Evolutionary conservation across 2,329 filamentous ascomycete species (phyloP).

Genomic region (Westerdykella aurantiaca): DNA sequence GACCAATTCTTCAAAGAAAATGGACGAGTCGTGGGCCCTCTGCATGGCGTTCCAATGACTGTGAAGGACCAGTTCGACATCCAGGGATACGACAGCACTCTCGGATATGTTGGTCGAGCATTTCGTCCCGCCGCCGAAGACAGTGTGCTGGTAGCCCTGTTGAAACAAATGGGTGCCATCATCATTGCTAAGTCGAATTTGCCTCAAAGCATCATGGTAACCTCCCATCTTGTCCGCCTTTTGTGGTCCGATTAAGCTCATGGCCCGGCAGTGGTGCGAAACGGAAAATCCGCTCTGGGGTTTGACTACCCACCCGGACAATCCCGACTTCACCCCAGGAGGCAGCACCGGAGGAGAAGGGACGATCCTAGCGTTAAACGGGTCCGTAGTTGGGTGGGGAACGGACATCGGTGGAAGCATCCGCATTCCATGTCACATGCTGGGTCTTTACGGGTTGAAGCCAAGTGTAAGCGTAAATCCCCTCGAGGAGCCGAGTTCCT

Average conservation of each 20-base stretch:
- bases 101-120: constrained; percentile 61
- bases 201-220: constrained; percentile 52
- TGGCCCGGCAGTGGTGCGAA: constrained; percentile 54
- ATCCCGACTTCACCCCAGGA: constrained; percentile 49
- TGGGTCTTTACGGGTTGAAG: constrained; percentile 52
- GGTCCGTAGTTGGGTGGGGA: constrained; percentile 53
- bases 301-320: constrained; percentile 53
- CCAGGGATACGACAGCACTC: constrained; percentile 42
- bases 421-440: constrained; percentile 56
- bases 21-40: constrained; percentile 39
- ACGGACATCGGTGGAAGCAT: constrained; percentile 55
- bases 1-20: constrained; percentile 36
- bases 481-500: neutral
- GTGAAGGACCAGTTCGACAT: constrained; percentile 49
- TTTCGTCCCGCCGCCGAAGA: constrained; percentile 48
- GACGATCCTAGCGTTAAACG: constrained; percentile 50
- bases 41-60: constrained; percentile 46
- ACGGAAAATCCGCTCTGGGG: constrained; percentile 58
- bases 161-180: constrained; percentile 49
- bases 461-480: constrained; percentile 35
- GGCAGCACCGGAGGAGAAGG: constrained; percentile 58
- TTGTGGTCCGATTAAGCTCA: constrained; percentile 26
- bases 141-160: constrained; percentile 51
- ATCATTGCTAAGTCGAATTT: constrained; percentile 50
- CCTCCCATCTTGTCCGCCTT: constrained; percentile 35